Base-by-base conservation (phyloP, 2,329 filamentous ascomycete genomes). In the Aplosporella prunicola region DNA sequence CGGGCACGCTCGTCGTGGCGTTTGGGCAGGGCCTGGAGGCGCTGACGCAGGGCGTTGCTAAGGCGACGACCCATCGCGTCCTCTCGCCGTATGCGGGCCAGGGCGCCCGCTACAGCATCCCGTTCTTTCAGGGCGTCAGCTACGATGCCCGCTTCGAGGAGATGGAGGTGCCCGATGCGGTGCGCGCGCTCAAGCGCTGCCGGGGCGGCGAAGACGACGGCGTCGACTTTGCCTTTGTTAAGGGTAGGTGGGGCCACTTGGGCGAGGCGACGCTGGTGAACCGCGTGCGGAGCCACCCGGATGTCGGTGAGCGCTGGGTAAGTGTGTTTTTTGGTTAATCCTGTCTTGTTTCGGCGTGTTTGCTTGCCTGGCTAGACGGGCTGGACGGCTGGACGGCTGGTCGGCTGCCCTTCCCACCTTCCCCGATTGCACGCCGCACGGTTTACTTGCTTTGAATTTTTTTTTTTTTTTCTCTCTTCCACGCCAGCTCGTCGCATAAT, bases 11-110 rank as follows among this genome's bases (percentile, higher is more conserved):
- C 4, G 86, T 93, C 2, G 85, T 93, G 1, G 85, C 84, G 7
- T 87, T 93, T 48, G 86, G 86, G 0, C 86, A 93, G 60, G 86
- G 83, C 0, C 71, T 93, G 51, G 86, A 93, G 64, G 86, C 86
- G 4, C 62, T 93, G 47, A 93, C 86, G 14, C 76, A 76, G 44
- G 86, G 86, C 20, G 85, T 91, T 3, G 91, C 85, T 56, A 77
- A 80, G 46, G 64, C 76, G 44, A 93, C 86, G 3, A 91, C 85
- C 26, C 86, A 93, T 59, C 72, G 85, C 8, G 86, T 93, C 23
- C 67, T 91, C n/a, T 82, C 76, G 20, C 85, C 85, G 0, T 53
- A 64, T 1, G 74, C 75, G 6, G 84, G 82, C 9, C 64, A 72
- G 8, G 86, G 84, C 4, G 69, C 85, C 20, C 69, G 86, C 38